Evolutionary conservation across 139 green algal genomes (phyloP).

Genomic region (Chlamydomonas eustigma): DNA sequence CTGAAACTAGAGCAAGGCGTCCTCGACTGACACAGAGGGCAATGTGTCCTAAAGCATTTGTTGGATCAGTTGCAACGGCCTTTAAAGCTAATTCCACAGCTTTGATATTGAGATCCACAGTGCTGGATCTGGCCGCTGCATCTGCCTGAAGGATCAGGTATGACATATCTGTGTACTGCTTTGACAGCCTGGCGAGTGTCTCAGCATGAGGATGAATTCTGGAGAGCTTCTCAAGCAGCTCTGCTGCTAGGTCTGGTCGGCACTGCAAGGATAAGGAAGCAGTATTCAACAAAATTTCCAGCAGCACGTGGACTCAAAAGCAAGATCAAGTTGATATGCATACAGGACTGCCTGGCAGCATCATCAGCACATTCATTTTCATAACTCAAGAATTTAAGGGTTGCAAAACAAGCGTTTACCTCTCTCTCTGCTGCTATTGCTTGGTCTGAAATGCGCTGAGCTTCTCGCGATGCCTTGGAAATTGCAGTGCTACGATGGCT

Average conservation of each 20-base stretch:
- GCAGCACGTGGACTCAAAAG: too few relatives aligned
- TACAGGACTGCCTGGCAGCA: too few relatives aligned
- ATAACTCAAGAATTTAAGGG: not conserved
- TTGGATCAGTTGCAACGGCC: constrained; percentile 38
- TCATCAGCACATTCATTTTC: not conserved
- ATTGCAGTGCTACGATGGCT: not conserved
- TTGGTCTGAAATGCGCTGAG: not conserved
- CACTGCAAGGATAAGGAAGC: not conserved
- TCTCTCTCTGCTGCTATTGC: not conserved
- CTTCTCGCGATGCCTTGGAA: not conserved
- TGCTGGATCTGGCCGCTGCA: not conserved
- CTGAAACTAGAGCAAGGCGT: constrained; percentile 62
- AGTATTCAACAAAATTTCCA: not conserved
- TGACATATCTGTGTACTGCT: constrained; percentile 60
- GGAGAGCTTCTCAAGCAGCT: not conserved
- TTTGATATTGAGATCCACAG: constrained; percentile 38
- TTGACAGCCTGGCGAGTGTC: constrained; percentile 28
- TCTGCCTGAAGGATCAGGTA: constrained; percentile 25
- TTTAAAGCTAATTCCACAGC: constrained; percentile 9
- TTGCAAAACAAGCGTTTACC: not conserved
- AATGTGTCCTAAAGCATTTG: constrained; percentile 23
- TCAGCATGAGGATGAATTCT: not conserved
- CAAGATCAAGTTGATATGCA: too few relatives aligned
- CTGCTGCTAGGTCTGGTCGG: not conserved
- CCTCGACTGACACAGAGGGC: constrained; percentile 55